These are phyloP conservation scores for Colletotrichum tofieldiae DNA, from an alignment of 2,329 filamentous ascomycete genomes.

Conservation along the genomic window DNA sequence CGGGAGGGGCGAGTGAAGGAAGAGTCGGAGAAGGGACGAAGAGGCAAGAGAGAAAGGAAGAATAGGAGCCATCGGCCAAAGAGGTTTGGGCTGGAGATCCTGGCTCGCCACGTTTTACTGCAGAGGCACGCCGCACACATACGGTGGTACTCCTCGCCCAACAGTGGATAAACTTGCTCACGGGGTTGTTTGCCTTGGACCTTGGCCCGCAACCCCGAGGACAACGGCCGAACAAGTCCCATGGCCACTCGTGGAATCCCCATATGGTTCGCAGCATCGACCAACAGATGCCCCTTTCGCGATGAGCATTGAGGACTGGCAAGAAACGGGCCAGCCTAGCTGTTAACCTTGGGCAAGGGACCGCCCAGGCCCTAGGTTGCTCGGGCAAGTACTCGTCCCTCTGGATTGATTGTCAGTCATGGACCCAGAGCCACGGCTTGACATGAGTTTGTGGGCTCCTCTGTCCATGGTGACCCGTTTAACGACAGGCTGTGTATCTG, in stretches of 20 bases:
- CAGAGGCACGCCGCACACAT: background rate
- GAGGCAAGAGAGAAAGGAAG: background rate
- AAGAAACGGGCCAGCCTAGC: background rate
- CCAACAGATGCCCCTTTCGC: conserved; percentile 7
- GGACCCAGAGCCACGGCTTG: background rate
- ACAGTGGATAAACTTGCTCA: conserved; percentile 12
- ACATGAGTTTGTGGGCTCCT: background rate
- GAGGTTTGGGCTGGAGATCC: conserved; percentile 15
- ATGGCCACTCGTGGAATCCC: background rate
- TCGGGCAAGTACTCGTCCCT: background rate
- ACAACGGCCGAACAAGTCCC: background rate
- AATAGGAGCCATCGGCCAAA: background rate
- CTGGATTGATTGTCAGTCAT: no score
- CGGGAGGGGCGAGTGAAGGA: background rate
- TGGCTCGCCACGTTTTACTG: conserved; percentile 40
- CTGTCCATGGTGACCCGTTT: background rate
- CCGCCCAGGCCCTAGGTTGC: no score
- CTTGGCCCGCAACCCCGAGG: background rate
- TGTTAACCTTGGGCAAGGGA: background rate
- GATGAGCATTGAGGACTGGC: background rate
- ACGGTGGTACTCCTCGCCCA: background rate
- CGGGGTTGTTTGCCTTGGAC: background rate
- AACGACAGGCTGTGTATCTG: background rate
- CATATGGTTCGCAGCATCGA: background rate
- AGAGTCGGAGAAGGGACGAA: background rate